A percentile compares a stretch with the other conserved stretches of the same genome.
phyloP scores from a whole-genome alignment of 805 yeast genomes.

The Candida broadrunensis region DNA sequence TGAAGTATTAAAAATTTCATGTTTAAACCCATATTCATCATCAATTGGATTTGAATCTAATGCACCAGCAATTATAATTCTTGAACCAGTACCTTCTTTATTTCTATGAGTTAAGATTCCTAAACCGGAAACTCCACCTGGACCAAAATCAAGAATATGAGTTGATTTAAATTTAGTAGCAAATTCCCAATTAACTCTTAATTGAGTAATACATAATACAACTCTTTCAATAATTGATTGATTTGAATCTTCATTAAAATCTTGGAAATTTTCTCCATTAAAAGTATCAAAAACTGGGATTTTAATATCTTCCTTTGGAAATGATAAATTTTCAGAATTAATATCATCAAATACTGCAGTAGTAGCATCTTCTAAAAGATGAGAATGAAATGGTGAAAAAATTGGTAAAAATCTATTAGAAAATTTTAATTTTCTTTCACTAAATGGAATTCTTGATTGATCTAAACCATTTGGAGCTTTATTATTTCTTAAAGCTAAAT shows the following conservation, averaged over 20 bases:
- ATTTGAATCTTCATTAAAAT: slow-evolving; percentile 19
- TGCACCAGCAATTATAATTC: slow-evolving; percentile 92
- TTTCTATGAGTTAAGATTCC: slow-evolving; percentile 96
- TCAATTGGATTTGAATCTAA: slow-evolving; percentile 61
- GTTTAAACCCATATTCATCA: slow-evolving; percentile 93
- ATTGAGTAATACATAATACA: slow-evolving; percentile 77
- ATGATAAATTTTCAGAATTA: slow-evolving; percentile 51
- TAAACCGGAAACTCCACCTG: slow-evolving; percentile 96
- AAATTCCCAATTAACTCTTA: slow-evolving; percentile 92
- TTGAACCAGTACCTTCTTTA: slow-evolving; percentile 97
- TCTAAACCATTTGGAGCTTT: slow-evolving; percentile 94
- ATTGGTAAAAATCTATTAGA: slow-evolving; percentile 93
- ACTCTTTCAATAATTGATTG: slow-evolving; percentile 67
- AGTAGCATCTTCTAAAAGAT: slow-evolving; percentile 71
- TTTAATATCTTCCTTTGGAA: slow-evolving; percentile 51
- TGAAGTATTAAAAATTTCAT: slow-evolving; percentile 81
- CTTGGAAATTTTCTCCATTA: slow-evolving; percentile 76
- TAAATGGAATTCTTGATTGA: slow-evolving; percentile 90
- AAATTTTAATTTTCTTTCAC: slow-evolving; percentile 91
- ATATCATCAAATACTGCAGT: slow-evolving; percentile 65
- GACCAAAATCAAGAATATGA: slow-evolving; percentile 95
- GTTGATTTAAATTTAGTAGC: slow-evolving; percentile 82
- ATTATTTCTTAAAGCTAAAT: slow-evolving; percentile 85
- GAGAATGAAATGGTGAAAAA: slow-evolving; percentile 96
- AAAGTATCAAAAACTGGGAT: slow-evolving; percentile 92